Evolutionary conservation across 345 rosid species (phyloP), one percentile per base, ranked within the genome.

Genomic region (Mallotus nudiflorus): DNA sequence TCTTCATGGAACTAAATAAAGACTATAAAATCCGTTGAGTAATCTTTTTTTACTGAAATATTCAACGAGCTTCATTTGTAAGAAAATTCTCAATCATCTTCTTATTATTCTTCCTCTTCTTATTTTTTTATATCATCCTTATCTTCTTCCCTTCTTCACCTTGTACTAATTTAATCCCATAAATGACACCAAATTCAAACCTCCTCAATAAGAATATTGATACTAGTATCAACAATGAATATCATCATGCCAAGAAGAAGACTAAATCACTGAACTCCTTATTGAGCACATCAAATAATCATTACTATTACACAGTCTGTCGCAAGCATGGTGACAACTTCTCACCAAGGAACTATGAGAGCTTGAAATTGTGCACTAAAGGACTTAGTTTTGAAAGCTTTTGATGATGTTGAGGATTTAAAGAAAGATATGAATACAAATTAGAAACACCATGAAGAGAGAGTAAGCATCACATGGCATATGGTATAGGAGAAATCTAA

Each of bases 321-420:
- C 77, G 75, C 64, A 79, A 42, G 65, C 85, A 69, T 39, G 83
- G 87, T 27, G 83, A 75, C 15, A 72, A 75, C 67, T 78, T 78
- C 29, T 70, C 85, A 0, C 70, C 80, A 0, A 77, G 70, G 86
- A 80, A 78, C 70, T 78, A 68, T 12, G 88, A 82, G 64, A 82
- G 85, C 74, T 76, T 94, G 67, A 96, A 94, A 60, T 84, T 91
- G 1, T 94, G 98, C 82, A 91, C 97, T 0, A 96, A 94, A 76
- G 95, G 98, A 40, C 85, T 91, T 9, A 96, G 96, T 27, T 91
- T 86, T 37, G 96, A 94, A 79, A 94, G 97, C 74, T 88, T n/a
- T 78, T 29, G 95, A 79, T 66, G 91, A 81, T 48, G 85, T 87
- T 4, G 89, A 84, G 62, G 89, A 88, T 73, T 54, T 78, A 72